Evolutionary conservation across 257 asterid genomes (phyloP).

Genomic region (Fraxinus pennsylvanica): DNA sequence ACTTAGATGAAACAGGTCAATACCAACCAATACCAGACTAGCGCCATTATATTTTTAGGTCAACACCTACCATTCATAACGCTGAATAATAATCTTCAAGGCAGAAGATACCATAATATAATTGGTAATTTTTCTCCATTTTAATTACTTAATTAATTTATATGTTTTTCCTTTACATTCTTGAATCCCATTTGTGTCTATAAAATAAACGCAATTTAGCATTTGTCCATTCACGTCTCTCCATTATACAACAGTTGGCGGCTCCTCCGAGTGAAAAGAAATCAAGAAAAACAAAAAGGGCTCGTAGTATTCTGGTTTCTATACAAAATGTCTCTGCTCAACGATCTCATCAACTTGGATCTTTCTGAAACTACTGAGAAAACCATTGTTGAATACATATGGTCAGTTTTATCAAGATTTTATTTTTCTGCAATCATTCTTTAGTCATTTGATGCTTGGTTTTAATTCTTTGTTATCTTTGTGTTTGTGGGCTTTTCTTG

Average conservation of each 20-base stretch:
- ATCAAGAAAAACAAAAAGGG: background rate
- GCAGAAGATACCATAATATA: background rate
- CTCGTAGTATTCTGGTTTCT: background rate
- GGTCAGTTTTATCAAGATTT: constrained; percentile 42
- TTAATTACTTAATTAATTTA: too few species aligned
- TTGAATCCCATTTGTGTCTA: constrained; percentile 26
- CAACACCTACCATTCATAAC: constrained; percentile 23
- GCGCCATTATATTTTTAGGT: background rate
- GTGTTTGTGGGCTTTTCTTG: constrained; percentile 1
- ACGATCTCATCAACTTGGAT: constrained; percentile 64
- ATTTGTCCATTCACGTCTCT: background rate
- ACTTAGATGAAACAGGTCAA: too few species aligned
- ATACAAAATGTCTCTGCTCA: constrained; percentile 47
- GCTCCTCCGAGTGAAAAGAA: background rate
- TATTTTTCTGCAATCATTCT: background rate
- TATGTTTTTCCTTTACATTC: background rate
- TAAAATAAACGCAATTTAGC: constrained; percentile 1
- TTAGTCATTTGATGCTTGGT: background rate
- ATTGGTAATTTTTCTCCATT: background rate
- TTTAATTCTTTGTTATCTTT: background rate
- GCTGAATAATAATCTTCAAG: background rate
- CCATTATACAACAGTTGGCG: background rate
- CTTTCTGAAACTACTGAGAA: constrained; percentile 58
- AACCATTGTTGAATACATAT: constrained; percentile 67
- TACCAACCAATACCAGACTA: background rate